phyloP scores from a whole-genome alignment of 768 basidiomycete species.

The Amanita molliuscula region DNA sequence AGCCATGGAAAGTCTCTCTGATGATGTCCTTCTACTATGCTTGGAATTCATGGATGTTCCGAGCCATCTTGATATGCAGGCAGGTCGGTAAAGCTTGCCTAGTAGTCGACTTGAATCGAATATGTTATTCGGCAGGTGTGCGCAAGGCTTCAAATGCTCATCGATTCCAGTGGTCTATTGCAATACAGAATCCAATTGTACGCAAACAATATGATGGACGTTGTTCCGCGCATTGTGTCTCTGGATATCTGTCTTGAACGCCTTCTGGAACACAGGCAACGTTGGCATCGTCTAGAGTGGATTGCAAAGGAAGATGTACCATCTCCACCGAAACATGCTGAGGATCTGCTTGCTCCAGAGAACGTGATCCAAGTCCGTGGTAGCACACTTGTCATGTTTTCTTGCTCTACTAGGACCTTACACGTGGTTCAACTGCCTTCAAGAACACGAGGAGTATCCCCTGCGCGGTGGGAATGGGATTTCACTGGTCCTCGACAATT shows the following conservation, averaged over 20 bases:
- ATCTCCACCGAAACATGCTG: neutral
- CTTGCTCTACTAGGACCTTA: neutral
- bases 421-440: neutral
- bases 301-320: neutral
- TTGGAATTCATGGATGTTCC: neutral
- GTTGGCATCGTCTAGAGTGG: neutral
- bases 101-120: neutral
- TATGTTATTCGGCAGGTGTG: neutral
- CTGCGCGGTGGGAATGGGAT: neutral
- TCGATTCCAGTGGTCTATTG: slow-evolving; percentile 3
- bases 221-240: neutral
- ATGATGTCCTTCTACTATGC: neutral
- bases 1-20: neutral
- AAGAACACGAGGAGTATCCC: neutral
- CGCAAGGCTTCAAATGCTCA: neutral
- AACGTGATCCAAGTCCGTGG: neutral
- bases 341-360: neutral
- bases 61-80: neutral
- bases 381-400: neutral
- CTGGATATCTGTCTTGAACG: neutral
- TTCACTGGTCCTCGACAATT: neutral
- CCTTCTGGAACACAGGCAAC: neutral
- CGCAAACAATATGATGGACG: slow-evolving; percentile 8
- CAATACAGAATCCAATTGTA: slow-evolving; percentile 9
- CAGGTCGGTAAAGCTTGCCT: neutral